Evolutionary conservation across 805 yeast genomes (phyloP).

Genomic region (Kodamaea hsintzibuensis): DNA sequence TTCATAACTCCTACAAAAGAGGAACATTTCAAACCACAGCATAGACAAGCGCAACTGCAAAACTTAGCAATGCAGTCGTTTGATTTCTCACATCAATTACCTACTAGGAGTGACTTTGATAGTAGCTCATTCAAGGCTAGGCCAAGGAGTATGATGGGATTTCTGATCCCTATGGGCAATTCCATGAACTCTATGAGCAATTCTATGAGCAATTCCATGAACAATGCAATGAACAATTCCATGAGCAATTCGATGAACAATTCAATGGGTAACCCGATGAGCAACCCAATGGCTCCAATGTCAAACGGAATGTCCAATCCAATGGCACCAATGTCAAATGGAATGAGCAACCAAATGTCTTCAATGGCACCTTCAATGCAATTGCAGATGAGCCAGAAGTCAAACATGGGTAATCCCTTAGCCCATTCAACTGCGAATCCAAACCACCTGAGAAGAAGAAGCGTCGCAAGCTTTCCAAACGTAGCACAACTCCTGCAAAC

Average conservation of each 20-base stretch:
- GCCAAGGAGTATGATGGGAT: not conserved
- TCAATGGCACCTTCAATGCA: not conserved
- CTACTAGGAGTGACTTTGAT: slow-evolving; percentile 2
- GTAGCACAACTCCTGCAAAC: slow-evolving; percentile 5
- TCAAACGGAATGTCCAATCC: not conserved
- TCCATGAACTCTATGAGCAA: not conserved
- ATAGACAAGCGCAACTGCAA: not conserved
- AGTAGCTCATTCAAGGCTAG: not conserved
- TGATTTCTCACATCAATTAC: not conserved
- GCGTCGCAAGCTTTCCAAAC: slow-evolving; percentile 3
- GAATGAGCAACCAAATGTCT: not conserved
- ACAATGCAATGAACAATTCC: not conserved
- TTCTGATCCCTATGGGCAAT: not conserved
- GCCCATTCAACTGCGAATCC: slow-evolving; percentile 2
- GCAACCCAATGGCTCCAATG: not conserved
- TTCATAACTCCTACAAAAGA: not conserved
- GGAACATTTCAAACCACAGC: slow-evolving; percentile 1
- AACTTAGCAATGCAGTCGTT: not conserved
- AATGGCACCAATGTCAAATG: not conserved
- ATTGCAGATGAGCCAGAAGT: not conserved
- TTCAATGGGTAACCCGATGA: not conserved
- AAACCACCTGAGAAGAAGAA: slow-evolving; percentile 6
- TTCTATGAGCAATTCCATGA: not conserved
- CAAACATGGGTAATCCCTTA: not conserved
- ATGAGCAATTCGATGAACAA: not conserved